Evolutionary conservation across 140 eudicot genomes (phyloP), one percentile per base, ranked within the genome.

Genomic region (Bidens hawaiensis): DNA sequence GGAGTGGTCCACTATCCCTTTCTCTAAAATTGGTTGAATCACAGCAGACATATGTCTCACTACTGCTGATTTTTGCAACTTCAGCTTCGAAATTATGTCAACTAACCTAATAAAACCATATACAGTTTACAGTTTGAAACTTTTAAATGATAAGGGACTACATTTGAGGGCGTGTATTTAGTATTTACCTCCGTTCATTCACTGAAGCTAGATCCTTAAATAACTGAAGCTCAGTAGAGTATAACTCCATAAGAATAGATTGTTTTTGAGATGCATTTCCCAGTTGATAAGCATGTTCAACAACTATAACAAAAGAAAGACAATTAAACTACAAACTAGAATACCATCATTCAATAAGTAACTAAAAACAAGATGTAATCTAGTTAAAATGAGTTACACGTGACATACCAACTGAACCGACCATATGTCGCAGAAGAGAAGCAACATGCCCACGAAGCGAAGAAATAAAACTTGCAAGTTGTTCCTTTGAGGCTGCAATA

Each of bases 361-460:
- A 30, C 5, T 30, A 40, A 42, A 11, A 62, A 41, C 14, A 28
- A 9, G 23, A 6, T 15, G 26, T 53, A 65, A 69, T 40, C 18
- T 26, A 4, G 58, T 53, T 48, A 0, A 36, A 64, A 49, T 53
- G 11, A 70, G 38, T 10, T 25, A 4, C 5, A 59, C 34, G 61
- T 31, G 55, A 4, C 81, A 41, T 85, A 93, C 99, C 95, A 74
- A 85, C 91, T 51, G 96, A 93, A 42, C 99, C 99, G 31, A 93
- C 99, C 88, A 77, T 82, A 51, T 88, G 99, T 23, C 95, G 70
- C 73, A 93, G 72, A 80, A 88, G 99, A 60, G 93, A 46, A 81
- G 96, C 96, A 79, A 88, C 99, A 81, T 85, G 95, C 42, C 99
- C 96, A 61, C 73, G 95, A 30, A 93, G 87, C 50, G 89, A 81